Evolutionary conservation across 495 filamentous ascomycete genomes (phyloP).

Genomic region (Hypoxylon fragiforme): DNA sequence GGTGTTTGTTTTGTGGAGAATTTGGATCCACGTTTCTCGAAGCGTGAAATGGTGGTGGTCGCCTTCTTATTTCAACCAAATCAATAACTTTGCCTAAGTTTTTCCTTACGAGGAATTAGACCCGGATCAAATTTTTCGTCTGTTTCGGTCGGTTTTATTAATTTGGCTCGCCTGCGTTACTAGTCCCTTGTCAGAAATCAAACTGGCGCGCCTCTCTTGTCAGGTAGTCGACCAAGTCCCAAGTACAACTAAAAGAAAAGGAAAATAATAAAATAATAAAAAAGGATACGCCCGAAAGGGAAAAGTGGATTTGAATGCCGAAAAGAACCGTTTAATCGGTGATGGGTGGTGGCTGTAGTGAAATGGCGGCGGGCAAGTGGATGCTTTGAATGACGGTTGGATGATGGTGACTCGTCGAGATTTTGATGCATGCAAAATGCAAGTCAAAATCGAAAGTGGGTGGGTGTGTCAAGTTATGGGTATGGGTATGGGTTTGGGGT

Average conservation of each 20-base stretch:
- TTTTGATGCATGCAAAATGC: conserved; percentile 42
- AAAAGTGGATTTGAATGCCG: conserved; percentile 43
- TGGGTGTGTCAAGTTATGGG: conserved; percentile 32
- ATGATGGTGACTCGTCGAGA: conserved; percentile 43
- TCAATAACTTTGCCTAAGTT: conserved; percentile 23
- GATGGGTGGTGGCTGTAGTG: conserved; percentile 38
- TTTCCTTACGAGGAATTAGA: conserved; percentile 37
- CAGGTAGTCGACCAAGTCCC: conserved; percentile 32
- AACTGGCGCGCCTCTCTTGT: conserved; percentile 26
- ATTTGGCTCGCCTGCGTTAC: conserved; percentile 28
- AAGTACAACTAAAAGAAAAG: conserved; percentile 1
- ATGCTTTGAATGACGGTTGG: conserved; percentile 40
- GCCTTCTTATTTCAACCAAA: conserved; percentile 41
- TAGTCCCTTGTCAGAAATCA: conserved; percentile 37
- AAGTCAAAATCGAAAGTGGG: conserved; percentile 41
- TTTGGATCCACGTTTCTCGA: conserved; percentile 41
- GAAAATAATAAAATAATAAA: conserved; percentile 31
- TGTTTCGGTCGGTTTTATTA: conserved; percentile 34
- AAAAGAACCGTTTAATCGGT: conserved; percentile 36
- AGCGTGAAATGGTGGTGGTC: conserved; percentile 41
- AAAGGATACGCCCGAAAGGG: conserved; percentile 21
- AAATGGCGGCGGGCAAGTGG: conserved; percentile 55
- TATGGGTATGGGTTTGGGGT: conserved; percentile 18
- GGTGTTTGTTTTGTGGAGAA: conserved; percentile 44
- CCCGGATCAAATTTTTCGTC: conserved; percentile 37